Conservation (phyloP, 2,329 filamentous ascomycete genomes). For the Pseudogymnoascus pannorum region DNA sequence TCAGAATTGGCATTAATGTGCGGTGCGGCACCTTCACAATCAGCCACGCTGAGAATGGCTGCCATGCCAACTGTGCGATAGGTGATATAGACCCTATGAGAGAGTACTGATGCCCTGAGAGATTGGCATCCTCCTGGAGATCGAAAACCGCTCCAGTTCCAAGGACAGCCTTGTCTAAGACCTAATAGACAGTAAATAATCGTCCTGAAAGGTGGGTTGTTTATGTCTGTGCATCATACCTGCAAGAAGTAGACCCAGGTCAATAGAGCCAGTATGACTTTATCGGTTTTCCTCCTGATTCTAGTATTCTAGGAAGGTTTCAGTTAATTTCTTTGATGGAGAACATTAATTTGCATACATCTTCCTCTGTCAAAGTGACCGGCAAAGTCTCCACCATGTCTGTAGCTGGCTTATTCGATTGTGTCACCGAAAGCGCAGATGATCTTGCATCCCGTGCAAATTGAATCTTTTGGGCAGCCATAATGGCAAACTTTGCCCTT, state of each 20-base stretch:
- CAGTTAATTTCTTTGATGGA: neutral
- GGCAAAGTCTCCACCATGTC: neutral
- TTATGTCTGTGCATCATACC: slow-evolving; percentile 18
- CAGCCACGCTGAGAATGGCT: slow-evolving; percentile 35
- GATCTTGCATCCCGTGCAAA: neutral
- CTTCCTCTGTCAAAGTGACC: slow-evolving; percentile 4
- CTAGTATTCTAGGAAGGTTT: slow-evolving; percentile 37
- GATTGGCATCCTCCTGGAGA: slow-evolving; percentile 36
- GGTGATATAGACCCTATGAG: slow-evolving; percentile 43
- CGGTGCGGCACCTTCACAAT: slow-evolving; percentile 47
- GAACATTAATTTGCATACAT: neutral
- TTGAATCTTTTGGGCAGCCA: slow-evolving; percentile 1
- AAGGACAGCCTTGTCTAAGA: slow-evolving; percentile 22
- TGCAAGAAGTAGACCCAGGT: slow-evolving; percentile 54
- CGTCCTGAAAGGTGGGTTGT: neutral
- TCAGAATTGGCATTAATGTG: slow-evolving; percentile 42
- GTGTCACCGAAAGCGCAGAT: neutral
- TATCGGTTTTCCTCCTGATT: slow-evolving; percentile 55
- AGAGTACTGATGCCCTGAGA: slow-evolving; percentile 41
- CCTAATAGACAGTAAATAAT: neutral
- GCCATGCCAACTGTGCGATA: slow-evolving; percentile 36
- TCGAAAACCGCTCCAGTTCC: slow-evolving; percentile 44
- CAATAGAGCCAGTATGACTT: slow-evolving; percentile 46
- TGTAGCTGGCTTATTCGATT: neutral
- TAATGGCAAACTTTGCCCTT: neutral